Conservation (phyloP, 805 yeast genomes). For the Candida bentonensis region DNA sequence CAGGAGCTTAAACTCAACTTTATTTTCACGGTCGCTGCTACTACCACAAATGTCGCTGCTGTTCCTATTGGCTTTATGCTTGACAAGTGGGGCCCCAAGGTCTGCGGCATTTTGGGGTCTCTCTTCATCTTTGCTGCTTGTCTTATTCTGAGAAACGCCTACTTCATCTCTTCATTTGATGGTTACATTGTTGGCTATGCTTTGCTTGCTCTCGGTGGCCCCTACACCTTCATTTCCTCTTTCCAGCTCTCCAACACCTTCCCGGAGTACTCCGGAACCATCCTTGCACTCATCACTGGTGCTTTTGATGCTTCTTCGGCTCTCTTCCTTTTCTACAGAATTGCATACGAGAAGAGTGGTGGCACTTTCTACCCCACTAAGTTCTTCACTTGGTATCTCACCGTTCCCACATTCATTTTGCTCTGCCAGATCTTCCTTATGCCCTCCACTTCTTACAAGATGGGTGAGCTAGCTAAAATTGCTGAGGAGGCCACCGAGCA, state of each 20-base stretch:
- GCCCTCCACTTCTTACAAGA: slow-evolving; percentile 68
- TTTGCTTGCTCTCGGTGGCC: slow-evolving; percentile 77
- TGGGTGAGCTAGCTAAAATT: slow-evolving; percentile 37
- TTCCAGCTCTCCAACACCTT: slow-evolving; percentile 83
- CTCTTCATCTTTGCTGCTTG: slow-evolving; percentile 45
- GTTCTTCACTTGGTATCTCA: slow-evolving; percentile 54
- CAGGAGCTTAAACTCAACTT: slow-evolving; percentile 74
- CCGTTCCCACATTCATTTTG: slow-evolving; percentile 68
- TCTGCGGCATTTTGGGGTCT: slow-evolving; percentile 66
- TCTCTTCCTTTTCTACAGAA: slow-evolving; percentile 58
- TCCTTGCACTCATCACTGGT: slow-evolving; percentile 78
- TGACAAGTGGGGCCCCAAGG: slow-evolving; percentile 68
- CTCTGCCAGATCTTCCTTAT: slow-evolving; percentile 61
- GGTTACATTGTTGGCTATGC: slow-evolving; percentile 64
- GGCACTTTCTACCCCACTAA: slow-evolving; percentile 29
- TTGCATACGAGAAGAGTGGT: slow-evolving; percentile 36
- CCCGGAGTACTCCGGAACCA: slow-evolving; percentile 68
- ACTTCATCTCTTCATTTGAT: slow-evolving; percentile 30
- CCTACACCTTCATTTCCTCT: slow-evolving; percentile 79
- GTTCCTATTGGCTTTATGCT: slow-evolving; percentile 68
- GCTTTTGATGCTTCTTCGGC: slow-evolving; percentile 92
- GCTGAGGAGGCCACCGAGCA: slow-evolving; percentile 23
- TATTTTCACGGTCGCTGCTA: slow-evolving; percentile 78
- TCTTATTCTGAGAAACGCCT: slow-evolving; percentile 29
- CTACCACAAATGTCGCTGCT: slow-evolving; percentile 71